These are phyloP conservation scores for Puccinia triticina DNA, from an alignment of 1,284 basidiomycete species.

Conservation along the genomic window DNA sequence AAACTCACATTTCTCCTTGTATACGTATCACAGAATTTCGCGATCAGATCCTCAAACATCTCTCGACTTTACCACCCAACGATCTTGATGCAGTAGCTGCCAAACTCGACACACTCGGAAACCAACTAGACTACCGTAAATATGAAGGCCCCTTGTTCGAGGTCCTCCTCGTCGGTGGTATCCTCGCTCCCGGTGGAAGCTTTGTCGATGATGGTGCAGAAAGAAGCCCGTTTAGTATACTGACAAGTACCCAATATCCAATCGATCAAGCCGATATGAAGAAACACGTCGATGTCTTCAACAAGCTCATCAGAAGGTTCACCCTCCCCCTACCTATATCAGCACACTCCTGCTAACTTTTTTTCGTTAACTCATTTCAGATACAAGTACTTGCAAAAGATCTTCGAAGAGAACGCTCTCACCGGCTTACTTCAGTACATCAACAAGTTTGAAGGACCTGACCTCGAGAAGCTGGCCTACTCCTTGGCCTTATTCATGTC, in stretches of 20 bases:
- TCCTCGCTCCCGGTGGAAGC: slow-evolving; percentile 90
- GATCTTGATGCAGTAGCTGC: slow-evolving; percentile 81
- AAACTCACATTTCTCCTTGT: neutral
- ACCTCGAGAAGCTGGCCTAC: slow-evolving; percentile 76
- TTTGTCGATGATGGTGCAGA: slow-evolving; percentile 85
- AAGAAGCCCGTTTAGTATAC: slow-evolving; percentile 77
- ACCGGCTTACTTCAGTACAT: slow-evolving; percentile 74
- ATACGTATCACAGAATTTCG: slow-evolving; percentile 74
- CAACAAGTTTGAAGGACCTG: slow-evolving; percentile 54
- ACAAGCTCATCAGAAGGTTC: slow-evolving; percentile 90
- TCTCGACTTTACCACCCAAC: slow-evolving; percentile 76
- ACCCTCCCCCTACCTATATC: slow-evolving; percentile 26
- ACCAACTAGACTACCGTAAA: slow-evolving; percentile 75
- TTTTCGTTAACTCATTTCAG: slow-evolving; percentile 61
- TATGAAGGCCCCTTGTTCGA: slow-evolving; percentile 96
- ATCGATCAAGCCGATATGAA: slow-evolving; percentile 74
- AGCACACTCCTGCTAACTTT: neutral
- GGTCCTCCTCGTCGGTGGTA: slow-evolving; percentile 86
- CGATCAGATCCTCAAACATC: slow-evolving; percentile 89
- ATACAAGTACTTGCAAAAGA: slow-evolving; percentile 97
- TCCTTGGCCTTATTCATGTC: slow-evolving; percentile 79
- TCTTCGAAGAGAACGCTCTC: slow-evolving; percentile 82
- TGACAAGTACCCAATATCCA: slow-evolving; percentile 73
- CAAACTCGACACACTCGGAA: slow-evolving; percentile 68
- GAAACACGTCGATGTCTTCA: slow-evolving; percentile 87